These are phyloP conservation scores for Heimioporus sp. DNA, from an alignment of 768 basidiomycete genomes.

Conservation along the genomic window DNA sequence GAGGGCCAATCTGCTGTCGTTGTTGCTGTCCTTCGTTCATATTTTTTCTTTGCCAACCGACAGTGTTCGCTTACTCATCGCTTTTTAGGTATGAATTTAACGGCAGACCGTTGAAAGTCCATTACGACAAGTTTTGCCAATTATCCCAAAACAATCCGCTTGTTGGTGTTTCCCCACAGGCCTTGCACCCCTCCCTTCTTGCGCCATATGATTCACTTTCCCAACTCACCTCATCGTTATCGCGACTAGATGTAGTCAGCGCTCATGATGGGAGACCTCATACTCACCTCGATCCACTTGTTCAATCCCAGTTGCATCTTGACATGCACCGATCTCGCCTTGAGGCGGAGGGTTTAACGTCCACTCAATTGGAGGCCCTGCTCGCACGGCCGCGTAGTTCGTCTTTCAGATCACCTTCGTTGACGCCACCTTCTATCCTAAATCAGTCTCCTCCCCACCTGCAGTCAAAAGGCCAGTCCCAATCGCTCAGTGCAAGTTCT, in stretches of 20 bases:
- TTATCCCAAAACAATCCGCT: slow-evolving; percentile 27
- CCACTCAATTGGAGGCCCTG: slow-evolving; percentile 28
- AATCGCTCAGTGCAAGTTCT: slow-evolving; percentile 12
- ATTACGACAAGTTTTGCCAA: slow-evolving; percentile 80
- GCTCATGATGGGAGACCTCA: slow-evolving; percentile 21
- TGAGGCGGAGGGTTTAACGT: slow-evolving; percentile 23
- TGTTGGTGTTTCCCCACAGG: slow-evolving; percentile 22
- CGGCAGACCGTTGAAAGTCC: slow-evolving; percentile 84
- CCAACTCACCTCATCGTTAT: slow-evolving; percentile 21
- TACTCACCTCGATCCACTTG: slow-evolving; percentile 21
- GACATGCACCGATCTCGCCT: slow-evolving; percentile 27
- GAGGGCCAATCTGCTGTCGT: background rate
- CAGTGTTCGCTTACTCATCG: slow-evolving; percentile 7
- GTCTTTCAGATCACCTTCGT: slow-evolving; percentile 25
- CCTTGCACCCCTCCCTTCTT: slow-evolving; percentile 9
- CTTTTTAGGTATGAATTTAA: slow-evolving; percentile 76
- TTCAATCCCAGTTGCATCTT: slow-evolving; percentile 24
- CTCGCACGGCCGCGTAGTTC: slow-evolving; percentile 22
- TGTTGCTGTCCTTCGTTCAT: background rate
- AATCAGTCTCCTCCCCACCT: slow-evolving; percentile 23
- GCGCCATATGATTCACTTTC: slow-evolving; percentile 22
- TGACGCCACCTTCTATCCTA: slow-evolving; percentile 11
- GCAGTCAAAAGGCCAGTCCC: slow-evolving; percentile 19
- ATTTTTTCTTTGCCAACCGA: background rate
- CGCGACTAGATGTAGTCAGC: slow-evolving; percentile 22